Evolutionary conservation across 345 rosid genomes (phyloP).

Genomic region (Gossypium longicalyx): DNA sequence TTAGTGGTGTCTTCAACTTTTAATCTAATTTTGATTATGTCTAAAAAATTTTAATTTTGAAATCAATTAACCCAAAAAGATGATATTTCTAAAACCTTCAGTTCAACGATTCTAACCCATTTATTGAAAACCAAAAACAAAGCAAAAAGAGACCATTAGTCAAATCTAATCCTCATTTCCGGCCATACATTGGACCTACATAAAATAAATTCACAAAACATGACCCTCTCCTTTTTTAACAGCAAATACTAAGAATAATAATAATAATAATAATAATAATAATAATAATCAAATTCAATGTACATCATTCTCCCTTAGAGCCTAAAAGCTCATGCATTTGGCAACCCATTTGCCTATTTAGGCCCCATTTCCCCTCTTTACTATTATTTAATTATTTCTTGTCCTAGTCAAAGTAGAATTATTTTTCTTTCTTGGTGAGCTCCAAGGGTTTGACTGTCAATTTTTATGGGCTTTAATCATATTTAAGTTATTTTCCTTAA

Average conservation of each 20-base stretch:
- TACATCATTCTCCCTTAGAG: background rate
- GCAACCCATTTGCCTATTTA: background rate
- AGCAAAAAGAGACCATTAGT: background rate
- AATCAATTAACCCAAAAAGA: background rate
- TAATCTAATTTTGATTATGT: too few relatives aligned
- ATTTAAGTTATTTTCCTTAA: too few relatives aligned
- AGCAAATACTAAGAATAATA: too few relatives aligned
- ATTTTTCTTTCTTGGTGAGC: too few relatives aligned
- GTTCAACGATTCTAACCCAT: slow-evolving; percentile 7
- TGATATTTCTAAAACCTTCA: background rate
- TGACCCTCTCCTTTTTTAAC: background rate
- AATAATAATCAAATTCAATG: slow-evolving; percentile 6
- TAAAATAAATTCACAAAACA: background rate
- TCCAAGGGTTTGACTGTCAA: too few relatives aligned
- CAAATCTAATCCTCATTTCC: background rate
- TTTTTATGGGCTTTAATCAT: too few relatives aligned
- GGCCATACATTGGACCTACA: background rate
- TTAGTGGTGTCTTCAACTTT: too few relatives aligned
- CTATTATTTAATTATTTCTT: background rate
- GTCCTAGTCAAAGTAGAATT: background rate
- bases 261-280: background rate
- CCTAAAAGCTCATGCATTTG: background rate
- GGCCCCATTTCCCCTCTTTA: background rate
- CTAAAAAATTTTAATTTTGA: background rate
- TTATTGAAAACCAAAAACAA: background rate